Percentiles rank a stretch among this genome's conserved stretches.
These are phyloP conservation scores for Trypanosoma theileri DNA, from an alignment of 208 protist species.

Conservation along the genomic window DNA sequence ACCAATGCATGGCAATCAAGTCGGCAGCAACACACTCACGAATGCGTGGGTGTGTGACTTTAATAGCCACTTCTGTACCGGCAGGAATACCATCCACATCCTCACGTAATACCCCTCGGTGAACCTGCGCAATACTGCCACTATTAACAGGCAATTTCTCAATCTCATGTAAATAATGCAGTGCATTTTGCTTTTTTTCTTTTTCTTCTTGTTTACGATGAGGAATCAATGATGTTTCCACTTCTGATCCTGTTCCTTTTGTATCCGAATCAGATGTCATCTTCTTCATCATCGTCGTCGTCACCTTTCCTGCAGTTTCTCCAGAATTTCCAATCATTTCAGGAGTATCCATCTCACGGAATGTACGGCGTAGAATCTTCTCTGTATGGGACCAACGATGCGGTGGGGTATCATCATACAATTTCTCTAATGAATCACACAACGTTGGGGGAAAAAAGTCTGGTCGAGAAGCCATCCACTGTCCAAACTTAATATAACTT, in stretches of 20 bases:
- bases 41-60: conserved; percentile 90
- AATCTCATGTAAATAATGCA: conserved; percentile 74
- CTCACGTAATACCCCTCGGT: conserved; percentile 72
- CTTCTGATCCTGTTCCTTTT: neutral
- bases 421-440: conserved; percentile 59
- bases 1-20: conserved; percentile 65
- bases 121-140: conserved; percentile 92
- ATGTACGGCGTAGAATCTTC: conserved; percentile 51
- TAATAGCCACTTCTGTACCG: conserved; percentile 86
- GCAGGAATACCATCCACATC: conserved; percentile 74
- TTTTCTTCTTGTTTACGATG: neutral
- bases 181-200: conserved; percentile 25
- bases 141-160: conserved; percentile 84
- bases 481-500: conserved; percentile 93
- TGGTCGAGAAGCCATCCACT: conserved; percentile 91
- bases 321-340: no score
- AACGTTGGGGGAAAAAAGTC: conserved; percentile 87
- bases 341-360: neutral
- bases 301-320: no score
- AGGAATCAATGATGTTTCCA: neutral
- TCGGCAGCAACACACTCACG: conserved; percentile 68
- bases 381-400: conserved; percentile 84
- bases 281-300: neutral
- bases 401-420: conserved; percentile 70
- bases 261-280: neutral